Base-by-base conservation (phyloP, 768 basidiomycete species). In the Mycena floridula region DNA sequence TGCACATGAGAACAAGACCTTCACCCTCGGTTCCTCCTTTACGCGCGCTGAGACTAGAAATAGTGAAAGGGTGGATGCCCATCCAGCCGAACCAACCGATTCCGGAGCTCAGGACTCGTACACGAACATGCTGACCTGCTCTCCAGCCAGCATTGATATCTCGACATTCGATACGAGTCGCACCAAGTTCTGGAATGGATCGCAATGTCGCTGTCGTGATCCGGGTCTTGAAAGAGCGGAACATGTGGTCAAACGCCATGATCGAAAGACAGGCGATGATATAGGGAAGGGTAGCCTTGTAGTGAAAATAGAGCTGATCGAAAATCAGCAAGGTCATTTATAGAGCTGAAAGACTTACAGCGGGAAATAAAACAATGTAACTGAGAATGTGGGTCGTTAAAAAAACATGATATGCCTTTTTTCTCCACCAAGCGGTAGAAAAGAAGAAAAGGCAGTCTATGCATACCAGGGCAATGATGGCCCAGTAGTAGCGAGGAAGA, bases 31-130 rank as follows among this genome's bases (percentile, higher is more conserved):
- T 54, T 27, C 77, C 69, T 24, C 80, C 69, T 46, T 81, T 77
- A 51, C 81, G 81, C 1, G 79, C 77, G 2, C 76, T 58, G 1
- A 69, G 71, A 36, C 68, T 72, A 2, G 78, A 72, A 42, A 82
- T 77, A 4, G 81, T 77, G 58, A 82, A 82, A 2, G 79, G 81
- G 44, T 84, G 82, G 7, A 58, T 58, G 50, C 79, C 74, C 8
- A 68, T 54, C 62, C 69, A 65, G 8, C 64, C 68, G 35, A 59
- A 52, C 32, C 57, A 26, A 3, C 74, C 72, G 54, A 74, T 61
- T 1, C 59, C 59, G 3, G 61, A 44, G n/a, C 66, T 65, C 15
- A 78, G 64, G 3, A 76, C 52, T 13, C 78, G 68, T 1, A 84
- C 37, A 36, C 79, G 72, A 25, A 83, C 72, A 47, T 84, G 79